Conservation (phyloP, 2,329 filamentous ascomycete genomes). For the Cladosporium cucumerinum region DNA sequence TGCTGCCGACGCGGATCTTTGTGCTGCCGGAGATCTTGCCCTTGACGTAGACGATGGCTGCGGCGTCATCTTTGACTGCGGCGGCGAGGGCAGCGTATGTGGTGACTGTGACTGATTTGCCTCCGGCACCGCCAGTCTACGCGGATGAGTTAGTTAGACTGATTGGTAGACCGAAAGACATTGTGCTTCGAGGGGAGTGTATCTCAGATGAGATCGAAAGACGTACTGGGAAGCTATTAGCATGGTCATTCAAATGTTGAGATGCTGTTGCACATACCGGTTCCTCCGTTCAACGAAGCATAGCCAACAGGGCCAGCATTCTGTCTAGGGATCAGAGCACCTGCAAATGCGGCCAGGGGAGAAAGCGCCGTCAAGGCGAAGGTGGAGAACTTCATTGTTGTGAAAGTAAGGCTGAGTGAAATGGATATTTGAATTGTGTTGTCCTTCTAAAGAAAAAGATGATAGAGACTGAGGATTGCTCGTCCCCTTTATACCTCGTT, state of each 20-base stretch:
- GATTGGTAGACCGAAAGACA: not conserved
- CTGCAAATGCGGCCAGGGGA: conserved; percentile 19
- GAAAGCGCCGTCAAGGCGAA: conserved; percentile 28
- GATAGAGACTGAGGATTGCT: not conserved
- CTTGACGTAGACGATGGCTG: conserved; percentile 47
- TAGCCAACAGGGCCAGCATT: conserved; percentile 9
- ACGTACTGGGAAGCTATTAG: not conserved
- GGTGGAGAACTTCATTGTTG: conserved; percentile 3
- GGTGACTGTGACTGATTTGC: conserved; percentile 46
- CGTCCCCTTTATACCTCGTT: not conserved
- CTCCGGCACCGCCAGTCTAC: conserved; percentile 44
- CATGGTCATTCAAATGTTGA: not conserved
- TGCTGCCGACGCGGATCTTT: conserved; percentile 46
- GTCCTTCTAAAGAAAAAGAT: not conserved
- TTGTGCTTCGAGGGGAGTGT: not conserved
- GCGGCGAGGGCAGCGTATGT: conserved; percentile 41
- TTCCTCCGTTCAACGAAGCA: conserved; percentile 8
- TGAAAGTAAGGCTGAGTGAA: not conserved
- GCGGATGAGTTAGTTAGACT: not conserved
- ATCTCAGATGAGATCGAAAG: not conserved
- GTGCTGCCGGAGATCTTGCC: conserved; percentile 44
- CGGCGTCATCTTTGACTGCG: conserved; percentile 33
- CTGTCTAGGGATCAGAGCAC: conserved; percentile 17
- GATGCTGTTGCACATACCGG: not conserved
- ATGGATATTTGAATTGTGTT: not conserved